A percentile compares a stretch with the other conserved stretches of the same genome.
These are phyloP conservation scores for Pestalotiopsis sp. DNA, from an alignment of 2,329 filamentous ascomycete genomes.

Conservation along the genomic window DNA sequence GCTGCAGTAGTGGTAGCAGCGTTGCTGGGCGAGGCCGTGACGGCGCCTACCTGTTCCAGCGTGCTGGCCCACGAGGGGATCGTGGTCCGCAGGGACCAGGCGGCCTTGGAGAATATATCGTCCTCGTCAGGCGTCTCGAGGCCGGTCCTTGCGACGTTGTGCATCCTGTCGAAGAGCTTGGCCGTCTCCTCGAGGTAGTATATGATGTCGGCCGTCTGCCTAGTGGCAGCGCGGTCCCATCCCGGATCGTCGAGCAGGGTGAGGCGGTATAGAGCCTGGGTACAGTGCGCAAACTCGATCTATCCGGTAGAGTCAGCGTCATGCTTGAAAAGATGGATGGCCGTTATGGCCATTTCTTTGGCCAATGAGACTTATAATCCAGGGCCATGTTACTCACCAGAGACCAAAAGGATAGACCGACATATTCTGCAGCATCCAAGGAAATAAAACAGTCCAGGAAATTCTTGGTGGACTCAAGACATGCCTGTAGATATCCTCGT, in stretches of 20 bases:
- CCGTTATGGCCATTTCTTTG: background rate
- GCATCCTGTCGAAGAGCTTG: conserved; percentile 20
- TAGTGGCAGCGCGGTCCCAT: conserved; percentile 26
- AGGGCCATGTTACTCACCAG: conserved; percentile 1
- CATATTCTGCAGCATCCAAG: conserved; percentile 21
- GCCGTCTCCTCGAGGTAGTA: conserved; percentile 22
- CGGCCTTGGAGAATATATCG: conserved; percentile 7
- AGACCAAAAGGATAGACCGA: conserved; percentile 25
- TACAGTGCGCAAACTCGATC: conserved; percentile 27
- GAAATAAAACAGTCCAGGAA: conserved; percentile 27
- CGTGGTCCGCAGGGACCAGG: conserved; percentile 2
- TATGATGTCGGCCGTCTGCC: conserved; percentile 24
- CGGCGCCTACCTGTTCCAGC: conserved; percentile 5
- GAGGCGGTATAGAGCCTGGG: conserved; percentile 31
- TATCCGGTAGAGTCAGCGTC: background rate
- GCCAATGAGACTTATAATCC: background rate
- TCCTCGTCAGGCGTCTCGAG: conserved; percentile 14
- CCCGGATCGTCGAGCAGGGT: conserved; percentile 27
- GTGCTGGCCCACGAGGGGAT: conserved; percentile 4
- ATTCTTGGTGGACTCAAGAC: conserved; percentile 24
- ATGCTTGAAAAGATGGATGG: background rate
- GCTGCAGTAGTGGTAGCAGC: background rate
- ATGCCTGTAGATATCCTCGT: conserved; percentile 25
- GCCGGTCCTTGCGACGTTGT: conserved; percentile 21
- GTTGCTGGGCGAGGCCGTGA: background rate